Percentiles rank a stretch among this genome's conserved stretches.
Conservation (phyloP, 192 early-diverging fungal genomes). For the Coemansia sp. region DNA sequence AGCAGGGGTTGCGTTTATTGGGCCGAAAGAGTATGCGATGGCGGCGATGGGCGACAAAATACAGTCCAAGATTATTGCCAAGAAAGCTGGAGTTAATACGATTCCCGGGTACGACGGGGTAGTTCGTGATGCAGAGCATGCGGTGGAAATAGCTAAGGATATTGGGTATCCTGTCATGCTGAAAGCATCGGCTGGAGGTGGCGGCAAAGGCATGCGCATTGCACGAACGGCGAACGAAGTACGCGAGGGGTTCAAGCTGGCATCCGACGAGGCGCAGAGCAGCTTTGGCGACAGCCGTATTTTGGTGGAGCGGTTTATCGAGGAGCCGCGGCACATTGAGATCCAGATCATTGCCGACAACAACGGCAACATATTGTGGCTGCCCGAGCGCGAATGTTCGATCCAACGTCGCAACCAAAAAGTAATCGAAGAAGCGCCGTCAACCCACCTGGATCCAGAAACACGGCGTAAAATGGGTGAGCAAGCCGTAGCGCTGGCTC, state of each 20-base stretch:
- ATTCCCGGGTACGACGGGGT: conserved; percentile 94
- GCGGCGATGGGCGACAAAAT: conserved; percentile 91
- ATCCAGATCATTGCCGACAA: conserved; percentile 94
- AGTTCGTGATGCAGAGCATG: conserved; percentile 70
- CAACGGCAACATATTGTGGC: conserved; percentile 80
- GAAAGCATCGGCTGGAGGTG: conserved; percentile 95
- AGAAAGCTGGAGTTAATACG: conserved; percentile 79
- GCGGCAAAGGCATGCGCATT: conserved; percentile 97
- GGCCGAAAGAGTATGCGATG: conserved; percentile 85
- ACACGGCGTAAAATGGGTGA: conserved; percentile 70
- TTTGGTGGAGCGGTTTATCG: conserved; percentile 89
- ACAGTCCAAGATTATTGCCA: conserved; percentile 89
- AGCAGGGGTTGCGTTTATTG: conserved; percentile 81
- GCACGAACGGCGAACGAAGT: conserved; percentile 75
- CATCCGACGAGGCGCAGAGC: conserved; percentile 81
- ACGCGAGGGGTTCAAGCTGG: conserved; percentile 77
- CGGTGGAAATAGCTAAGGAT: conserved; percentile 69
- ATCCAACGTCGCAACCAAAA: conserved; percentile 96
- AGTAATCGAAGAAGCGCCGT: conserved; percentile 94
- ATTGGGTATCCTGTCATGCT: conserved; percentile 97
- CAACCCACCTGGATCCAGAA: conserved; percentile 73
- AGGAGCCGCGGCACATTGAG: conserved; percentile 87
- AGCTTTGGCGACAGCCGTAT: conserved; percentile 88
- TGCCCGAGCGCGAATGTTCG: conserved; percentile 95
- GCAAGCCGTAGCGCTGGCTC: conserved; percentile 90